These are phyloP conservation scores for Beauveria pseudobassiana DNA, from an alignment of 2,329 filamentous ascomycete species.

Conservation along the genomic window DNA sequence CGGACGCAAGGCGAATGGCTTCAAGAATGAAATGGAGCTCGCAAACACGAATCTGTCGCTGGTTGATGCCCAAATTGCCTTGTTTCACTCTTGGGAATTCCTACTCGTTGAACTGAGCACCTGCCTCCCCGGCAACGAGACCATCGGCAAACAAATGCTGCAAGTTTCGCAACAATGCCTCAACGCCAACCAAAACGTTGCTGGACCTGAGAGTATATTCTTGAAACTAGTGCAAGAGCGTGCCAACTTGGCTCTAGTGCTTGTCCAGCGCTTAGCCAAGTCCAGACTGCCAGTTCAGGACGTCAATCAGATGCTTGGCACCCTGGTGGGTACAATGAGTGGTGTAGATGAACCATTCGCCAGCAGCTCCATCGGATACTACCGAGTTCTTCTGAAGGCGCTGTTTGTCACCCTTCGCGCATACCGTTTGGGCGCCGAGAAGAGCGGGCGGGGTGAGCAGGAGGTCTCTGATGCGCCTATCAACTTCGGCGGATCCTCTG, in stretches of 20 bases:
- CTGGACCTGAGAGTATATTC: conserved; percentile 75
- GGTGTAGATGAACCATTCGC: conserved; percentile 47
- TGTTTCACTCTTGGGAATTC: conserved; percentile 86
- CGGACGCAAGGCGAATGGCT: conserved; percentile 61
- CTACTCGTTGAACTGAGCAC: conserved; percentile 77
- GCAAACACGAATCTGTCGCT: conserved; percentile 88
- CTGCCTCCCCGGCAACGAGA: conserved; percentile 43
- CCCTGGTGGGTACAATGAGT: conserved; percentile 45
- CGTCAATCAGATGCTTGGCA: conserved; percentile 42
- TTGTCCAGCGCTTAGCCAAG: conserved; percentile 73
- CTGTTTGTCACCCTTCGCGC: conserved; percentile 75
- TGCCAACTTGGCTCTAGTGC: conserved; percentile 71
- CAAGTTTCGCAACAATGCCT: conserved; percentile 72
- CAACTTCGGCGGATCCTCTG: conserved; percentile 28
- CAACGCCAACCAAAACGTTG: conserved; percentile 63
- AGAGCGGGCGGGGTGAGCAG: not conserved
- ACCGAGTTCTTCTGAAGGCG: conserved; percentile 74
- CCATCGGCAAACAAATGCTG: conserved; percentile 61
- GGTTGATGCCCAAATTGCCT: conserved; percentile 80
- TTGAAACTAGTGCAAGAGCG: conserved; percentile 67
- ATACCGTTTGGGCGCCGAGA: conserved; percentile 34
- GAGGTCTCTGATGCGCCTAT: conserved; percentile 24
- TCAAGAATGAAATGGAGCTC: conserved; percentile 71
- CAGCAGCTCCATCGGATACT: conserved; percentile 55
- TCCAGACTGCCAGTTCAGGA: conserved; percentile 41